Conservation (phyloP, 352 stramenopile species). For the Aphanomyces stellatus region DNA sequence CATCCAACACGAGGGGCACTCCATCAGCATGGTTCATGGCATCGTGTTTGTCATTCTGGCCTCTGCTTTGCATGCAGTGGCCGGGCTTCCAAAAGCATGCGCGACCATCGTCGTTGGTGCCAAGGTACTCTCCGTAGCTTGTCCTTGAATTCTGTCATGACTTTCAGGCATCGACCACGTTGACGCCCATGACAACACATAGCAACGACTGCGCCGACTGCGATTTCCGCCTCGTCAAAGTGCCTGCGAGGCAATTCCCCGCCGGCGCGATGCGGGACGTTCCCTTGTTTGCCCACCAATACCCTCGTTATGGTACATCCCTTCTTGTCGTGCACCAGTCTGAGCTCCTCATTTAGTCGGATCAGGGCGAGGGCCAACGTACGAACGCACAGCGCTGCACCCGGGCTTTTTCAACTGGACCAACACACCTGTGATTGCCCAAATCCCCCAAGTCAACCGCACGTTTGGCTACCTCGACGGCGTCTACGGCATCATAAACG, state of each 20-base stretch:
- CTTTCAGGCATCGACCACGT: conserved; percentile 43
- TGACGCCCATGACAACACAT: conserved; percentile 71
- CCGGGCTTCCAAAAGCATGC: conserved; percentile 70
- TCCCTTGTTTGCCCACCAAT: conserved; percentile 37
- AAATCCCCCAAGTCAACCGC: conserved; percentile 48
- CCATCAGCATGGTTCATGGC: too few relatives aligned
- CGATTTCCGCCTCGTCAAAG: conserved; percentile 73
- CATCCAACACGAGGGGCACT: too few relatives aligned
- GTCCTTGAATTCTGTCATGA: background rate
- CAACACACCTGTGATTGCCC: conserved; percentile 45
- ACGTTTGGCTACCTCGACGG: conserved; percentile 78
- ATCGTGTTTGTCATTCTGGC: too few relatives aligned
- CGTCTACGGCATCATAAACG: conserved; percentile 76
- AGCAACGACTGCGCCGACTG: conserved; percentile 77
- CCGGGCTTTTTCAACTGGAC: conserved; percentile 65
- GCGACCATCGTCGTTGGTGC: conserved; percentile 73
- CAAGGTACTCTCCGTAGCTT: conserved; percentile 31
- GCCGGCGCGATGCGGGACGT: conserved; percentile 49
- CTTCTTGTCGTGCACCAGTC: background rate
- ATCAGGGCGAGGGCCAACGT: conserved; percentile 40
- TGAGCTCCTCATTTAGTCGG: conserved; percentile 32
- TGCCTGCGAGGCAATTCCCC: too few relatives aligned
- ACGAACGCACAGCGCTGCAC: conserved; percentile 51
- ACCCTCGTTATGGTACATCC: too few relatives aligned
- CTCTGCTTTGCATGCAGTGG: too few relatives aligned